Conservation (phyloP, 2,329 filamentous ascomycete genomes). For the Huntiella decipiens region DNA sequence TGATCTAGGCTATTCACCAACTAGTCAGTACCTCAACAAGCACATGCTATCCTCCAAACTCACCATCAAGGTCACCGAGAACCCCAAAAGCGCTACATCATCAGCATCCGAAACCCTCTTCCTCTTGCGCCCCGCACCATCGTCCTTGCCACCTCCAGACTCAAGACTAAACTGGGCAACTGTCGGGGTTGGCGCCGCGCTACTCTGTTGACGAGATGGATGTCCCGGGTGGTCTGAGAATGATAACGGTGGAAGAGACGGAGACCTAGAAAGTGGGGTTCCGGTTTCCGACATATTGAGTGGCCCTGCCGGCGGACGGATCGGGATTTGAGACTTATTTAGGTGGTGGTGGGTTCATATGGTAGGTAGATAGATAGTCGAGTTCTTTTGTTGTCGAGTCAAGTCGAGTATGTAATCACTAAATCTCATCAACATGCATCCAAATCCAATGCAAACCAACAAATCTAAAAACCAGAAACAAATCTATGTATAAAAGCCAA, state of each 20-base stretch:
- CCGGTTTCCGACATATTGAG: too few relatives aligned
- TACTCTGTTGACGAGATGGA: background rate
- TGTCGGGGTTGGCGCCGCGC: conserved; percentile 1
- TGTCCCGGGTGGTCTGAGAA: background rate
- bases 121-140: conserved; percentile 1
- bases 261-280: conserved; percentile 2
- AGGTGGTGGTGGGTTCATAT: too few relatives aligned
- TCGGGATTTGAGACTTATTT: too few relatives aligned
- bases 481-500: too few relatives aligned
- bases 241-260: conserved; percentile 6
- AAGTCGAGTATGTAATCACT: too few relatives aligned
- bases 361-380: too few relatives aligned
- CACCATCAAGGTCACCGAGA: conserved; percentile 3
- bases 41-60: conserved; percentile 5
- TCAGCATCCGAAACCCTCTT: conserved; percentile 8
- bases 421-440: too few relatives aligned
- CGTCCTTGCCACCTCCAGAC: conserved; percentile 1
- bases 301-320: too few relatives aligned
- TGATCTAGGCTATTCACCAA: conserved; percentile 30
- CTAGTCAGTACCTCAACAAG: conserved; percentile 2
- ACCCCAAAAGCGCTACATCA: conserved; percentile 2
- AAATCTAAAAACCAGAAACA: too few relatives aligned
- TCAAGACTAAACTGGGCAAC: conserved; percentile 3
- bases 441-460: too few relatives aligned
- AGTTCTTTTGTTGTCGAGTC: too few relatives aligned